These are phyloP conservation scores for Orbilia brochopaga DNA, from an alignment of 2,329 filamentous ascomycete species.

Conservation along the genomic window DNA sequence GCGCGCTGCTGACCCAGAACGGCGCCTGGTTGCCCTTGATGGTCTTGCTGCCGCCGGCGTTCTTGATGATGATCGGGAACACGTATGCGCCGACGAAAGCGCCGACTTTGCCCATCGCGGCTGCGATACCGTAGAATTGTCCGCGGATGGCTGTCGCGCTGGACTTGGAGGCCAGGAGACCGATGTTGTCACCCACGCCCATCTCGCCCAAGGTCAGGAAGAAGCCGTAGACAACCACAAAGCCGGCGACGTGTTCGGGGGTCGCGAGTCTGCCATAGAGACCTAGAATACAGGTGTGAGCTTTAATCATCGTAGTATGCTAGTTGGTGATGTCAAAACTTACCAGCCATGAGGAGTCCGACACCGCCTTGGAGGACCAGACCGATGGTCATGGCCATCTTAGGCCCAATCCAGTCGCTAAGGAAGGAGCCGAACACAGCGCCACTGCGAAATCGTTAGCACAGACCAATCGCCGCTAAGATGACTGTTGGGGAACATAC, in stretches of 20 bases:
- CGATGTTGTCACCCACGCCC: constrained; percentile 90
- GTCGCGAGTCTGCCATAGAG: constrained; percentile 74
- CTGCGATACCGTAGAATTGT: constrained; percentile 74
- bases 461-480: constrained; percentile 59
- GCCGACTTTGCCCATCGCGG: constrained; percentile 75
- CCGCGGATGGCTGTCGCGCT: constrained; percentile 87
- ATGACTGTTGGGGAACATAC: constrained; percentile 6
- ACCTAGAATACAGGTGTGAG: constrained; percentile 73
- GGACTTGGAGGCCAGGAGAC: constrained; percentile 82
- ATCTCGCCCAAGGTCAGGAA: constrained; percentile 80
- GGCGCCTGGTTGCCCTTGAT: constrained; percentile 77
- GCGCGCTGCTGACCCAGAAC: constrained; percentile 79
- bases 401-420: constrained; percentile 65
- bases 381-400: constrained; percentile 73
- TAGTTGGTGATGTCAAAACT: neutral
- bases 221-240: constrained; percentile 79
- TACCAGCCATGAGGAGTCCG: constrained; percentile 65
- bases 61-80: constrained; percentile 73
- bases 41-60: constrained; percentile 64
- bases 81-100: constrained; percentile 87
- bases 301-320: neutral
- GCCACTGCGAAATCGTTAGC: constrained; percentile 60
- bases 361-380: constrained; percentile 76
- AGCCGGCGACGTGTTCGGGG: constrained; percentile 71
- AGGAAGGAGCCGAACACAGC: constrained; percentile 77